phyloP scores from a whole-genome alignment of 2,329 filamentous ascomycete species.

The Fusarium agapanthi region DNA sequence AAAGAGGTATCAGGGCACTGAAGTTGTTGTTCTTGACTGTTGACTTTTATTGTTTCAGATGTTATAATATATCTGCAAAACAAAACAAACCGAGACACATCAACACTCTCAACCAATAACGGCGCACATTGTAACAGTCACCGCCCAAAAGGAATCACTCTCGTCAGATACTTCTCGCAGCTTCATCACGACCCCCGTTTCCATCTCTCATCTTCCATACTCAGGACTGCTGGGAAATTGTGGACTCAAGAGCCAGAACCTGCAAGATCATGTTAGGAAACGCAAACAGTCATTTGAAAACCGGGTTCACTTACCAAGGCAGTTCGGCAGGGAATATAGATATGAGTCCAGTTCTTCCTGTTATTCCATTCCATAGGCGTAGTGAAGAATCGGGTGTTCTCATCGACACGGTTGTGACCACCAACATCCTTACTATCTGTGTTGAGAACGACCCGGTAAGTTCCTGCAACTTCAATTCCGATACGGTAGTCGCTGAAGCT shows the following conservation, averaged over 20 bases:
- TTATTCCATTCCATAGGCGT: conserved; percentile 91
- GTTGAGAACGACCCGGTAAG: conserved; percentile 87
- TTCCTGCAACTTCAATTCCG: conserved; percentile 84
- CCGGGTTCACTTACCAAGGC: conserved; percentile 72
- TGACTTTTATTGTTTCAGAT: conserved; percentile 23
- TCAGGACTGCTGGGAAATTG: conserved; percentile 33
- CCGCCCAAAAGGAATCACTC: neutral
- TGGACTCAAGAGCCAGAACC: conserved; percentile 61
- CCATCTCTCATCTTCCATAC: neutral
- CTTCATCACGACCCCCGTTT: neutral
- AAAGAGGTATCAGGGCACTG: neutral
- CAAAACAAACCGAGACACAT: neutral
- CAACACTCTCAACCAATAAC: neutral
- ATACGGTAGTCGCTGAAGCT: conserved; percentile 95
- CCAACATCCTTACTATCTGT: conserved; percentile 81
- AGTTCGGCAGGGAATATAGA: conserved; percentile 86
- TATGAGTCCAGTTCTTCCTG: conserved; percentile 87
- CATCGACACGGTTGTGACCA: conserved; percentile 79
- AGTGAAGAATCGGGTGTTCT: conserved; percentile 89
- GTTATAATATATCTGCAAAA: neutral
- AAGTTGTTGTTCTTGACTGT: neutral
- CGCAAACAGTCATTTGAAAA: neutral
- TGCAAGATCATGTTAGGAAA: conserved; percentile 39
- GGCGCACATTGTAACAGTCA: neutral
- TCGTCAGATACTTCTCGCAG: neutral